Evolutionary conservation across 192 early-diverging fungal species (phyloP).

Genomic region (Gamsiella multidivaricata): DNA sequence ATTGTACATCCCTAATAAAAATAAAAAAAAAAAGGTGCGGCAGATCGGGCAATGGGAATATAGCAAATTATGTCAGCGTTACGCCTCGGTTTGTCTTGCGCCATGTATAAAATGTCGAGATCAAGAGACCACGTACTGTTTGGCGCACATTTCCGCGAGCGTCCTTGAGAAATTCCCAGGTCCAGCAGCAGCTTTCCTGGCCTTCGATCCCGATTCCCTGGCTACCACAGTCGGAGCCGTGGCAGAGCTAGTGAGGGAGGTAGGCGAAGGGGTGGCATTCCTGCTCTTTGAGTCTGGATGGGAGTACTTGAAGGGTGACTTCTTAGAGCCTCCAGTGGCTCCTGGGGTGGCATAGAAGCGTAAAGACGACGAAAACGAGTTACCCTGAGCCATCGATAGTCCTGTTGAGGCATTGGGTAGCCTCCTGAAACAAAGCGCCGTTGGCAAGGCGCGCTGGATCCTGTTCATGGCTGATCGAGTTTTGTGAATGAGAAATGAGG

Average conservation of each 20-base stretch:
- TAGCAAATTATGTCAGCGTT: no score
- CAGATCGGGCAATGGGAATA: no score
- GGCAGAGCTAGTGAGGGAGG: conserved; percentile 19
- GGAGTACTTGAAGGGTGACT: conserved; percentile 36
- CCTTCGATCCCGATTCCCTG: conserved; percentile 7
- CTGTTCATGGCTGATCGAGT: conserved; percentile 20
- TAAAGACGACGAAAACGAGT: background rate
- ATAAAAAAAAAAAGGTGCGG: background rate
- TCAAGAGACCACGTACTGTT: conserved; percentile 22
- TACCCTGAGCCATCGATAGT: background rate
- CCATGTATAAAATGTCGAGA: background rate
- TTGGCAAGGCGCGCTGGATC: conserved; percentile 18
- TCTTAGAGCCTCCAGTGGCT: conserved; percentile 1
- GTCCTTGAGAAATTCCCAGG: conserved; percentile 24
- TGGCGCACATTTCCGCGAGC: conserved; percentile 41
- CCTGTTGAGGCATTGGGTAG: background rate
- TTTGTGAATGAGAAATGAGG: background rate
- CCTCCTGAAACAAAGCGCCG: conserved; percentile 2
- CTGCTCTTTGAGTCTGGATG: conserved; percentile 33
- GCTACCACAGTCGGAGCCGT: conserved; percentile 2
- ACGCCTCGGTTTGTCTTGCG: no score
- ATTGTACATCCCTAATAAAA: conserved; percentile 29
- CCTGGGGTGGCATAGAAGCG: conserved; percentile 12
- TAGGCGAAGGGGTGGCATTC: conserved; percentile 15
- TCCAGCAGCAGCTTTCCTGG: background rate